These are phyloP conservation scores for Mycena sanguinolenta DNA, from an alignment of 768 basidiomycete genomes.

Conservation along the genomic window DNA sequence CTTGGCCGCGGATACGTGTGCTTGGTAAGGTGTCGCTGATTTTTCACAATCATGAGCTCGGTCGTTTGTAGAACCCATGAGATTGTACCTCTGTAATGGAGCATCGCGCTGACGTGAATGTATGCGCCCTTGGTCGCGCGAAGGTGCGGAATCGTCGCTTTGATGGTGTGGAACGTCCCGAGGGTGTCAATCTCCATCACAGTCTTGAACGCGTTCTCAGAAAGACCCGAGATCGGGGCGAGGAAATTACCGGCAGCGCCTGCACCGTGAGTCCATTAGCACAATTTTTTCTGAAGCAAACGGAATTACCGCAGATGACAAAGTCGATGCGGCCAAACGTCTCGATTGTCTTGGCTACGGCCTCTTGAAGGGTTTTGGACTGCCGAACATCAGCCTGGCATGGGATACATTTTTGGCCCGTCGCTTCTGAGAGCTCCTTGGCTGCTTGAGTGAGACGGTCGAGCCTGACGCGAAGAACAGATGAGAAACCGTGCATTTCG, in stretches of 20 bases:
- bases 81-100: slow-evolving; percentile 86
- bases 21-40: slow-evolving; percentile 86
- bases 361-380: slow-evolving; percentile 76
- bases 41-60: neutral
- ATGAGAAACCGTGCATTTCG: slow-evolving; percentile 10
- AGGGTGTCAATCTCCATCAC: slow-evolving; percentile 95
- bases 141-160: slow-evolving; percentile 86
- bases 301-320: slow-evolving; percentile 85
- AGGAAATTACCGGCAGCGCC: slow-evolving; percentile 98
- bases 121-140: slow-evolving; percentile 83
- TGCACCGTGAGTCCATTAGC: slow-evolving; percentile 42
- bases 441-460: slow-evolving; percentile 81
- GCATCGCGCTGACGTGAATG: slow-evolving; percentile 89
- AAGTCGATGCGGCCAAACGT: slow-evolving; percentile 92
- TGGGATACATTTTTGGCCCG: slow-evolving; percentile 80
- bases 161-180: slow-evolving; percentile 95
- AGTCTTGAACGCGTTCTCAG: slow-evolving; percentile 91
- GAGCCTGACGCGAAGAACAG: slow-evolving; percentile 57
- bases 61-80: slow-evolving; percentile 3
- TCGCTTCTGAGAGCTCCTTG: slow-evolving; percentile 74
- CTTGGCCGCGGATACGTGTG: slow-evolving; percentile 95
- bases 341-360: slow-evolving; percentile 81
- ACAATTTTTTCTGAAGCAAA: neutral
- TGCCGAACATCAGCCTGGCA: slow-evolving; percentile 87
- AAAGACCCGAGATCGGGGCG: slow-evolving; percentile 84